These are phyloP conservation scores for Aspergillus sp. DNA, from an alignment of 2,329 filamentous ascomycete species.

Conservation along the genomic window DNA sequence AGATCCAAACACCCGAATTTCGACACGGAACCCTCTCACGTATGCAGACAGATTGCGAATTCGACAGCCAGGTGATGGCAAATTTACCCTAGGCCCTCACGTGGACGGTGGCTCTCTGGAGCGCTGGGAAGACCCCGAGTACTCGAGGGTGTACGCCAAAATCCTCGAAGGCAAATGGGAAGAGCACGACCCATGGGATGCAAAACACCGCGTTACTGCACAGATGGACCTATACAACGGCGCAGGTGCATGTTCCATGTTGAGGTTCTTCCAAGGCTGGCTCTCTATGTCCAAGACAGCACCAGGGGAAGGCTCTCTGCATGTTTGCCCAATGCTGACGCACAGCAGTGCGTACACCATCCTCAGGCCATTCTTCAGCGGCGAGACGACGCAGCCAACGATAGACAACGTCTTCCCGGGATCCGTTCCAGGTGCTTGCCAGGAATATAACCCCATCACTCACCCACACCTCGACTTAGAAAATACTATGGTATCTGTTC, in stretches of 20 bases:
- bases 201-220: slow-evolving; percentile 65
- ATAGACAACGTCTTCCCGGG: slow-evolving; percentile 61
- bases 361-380: slow-evolving; percentile 78
- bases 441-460: slow-evolving; percentile 63
- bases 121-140: slow-evolving; percentile 70
- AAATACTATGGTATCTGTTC: slow-evolving; percentile 70
- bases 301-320: slow-evolving; percentile 74
- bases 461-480: slow-evolving; percentile 71
- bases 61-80: slow-evolving; percentile 67
- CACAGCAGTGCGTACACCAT: slow-evolving; percentile 78
- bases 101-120: slow-evolving; percentile 73
- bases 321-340: slow-evolving; percentile 75
- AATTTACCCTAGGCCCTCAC: slow-evolving; percentile 72
- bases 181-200: slow-evolving; percentile 78
- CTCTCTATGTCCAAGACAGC: slow-evolving; percentile 70
- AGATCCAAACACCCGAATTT: slow-evolving; percentile 46
- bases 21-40: slow-evolving; percentile 59
- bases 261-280: slow-evolving; percentile 91
- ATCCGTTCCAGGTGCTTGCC: slow-evolving; percentile 65
- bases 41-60: slow-evolving; percentile 75
- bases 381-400: slow-evolving; percentile 45
- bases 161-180: slow-evolving; percentile 79
- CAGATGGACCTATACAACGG: slow-evolving; percentile 77
- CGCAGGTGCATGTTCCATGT: slow-evolving; percentile 77
- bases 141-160: slow-evolving; percentile 69